Evolutionary conservation across 768 basidiomycete genomes (phyloP), one percentile per base, ranked within the genome.

Genomic region (Mycena latifolia): DNA sequence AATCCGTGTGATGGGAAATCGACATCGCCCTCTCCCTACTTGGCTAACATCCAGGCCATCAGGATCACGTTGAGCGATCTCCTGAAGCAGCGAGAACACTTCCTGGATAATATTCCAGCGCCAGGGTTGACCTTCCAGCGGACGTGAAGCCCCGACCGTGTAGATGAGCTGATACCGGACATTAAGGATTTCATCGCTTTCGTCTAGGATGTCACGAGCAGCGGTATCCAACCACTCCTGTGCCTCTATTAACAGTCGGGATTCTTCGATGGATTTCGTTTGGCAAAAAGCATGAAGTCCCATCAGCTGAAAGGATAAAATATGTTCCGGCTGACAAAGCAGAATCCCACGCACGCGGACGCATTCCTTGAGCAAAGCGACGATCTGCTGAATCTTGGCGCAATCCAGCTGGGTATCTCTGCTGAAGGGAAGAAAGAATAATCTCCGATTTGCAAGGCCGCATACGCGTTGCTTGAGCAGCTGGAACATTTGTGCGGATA

Each of bases 401-500:
- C 37, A 10, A 31, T 67, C 56, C 31, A 79, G 29, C 39, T 72
- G 55, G 9, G 81, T 67, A 5, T 79, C 76, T 14, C 88, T 80
- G 20, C 82, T 84, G 63, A 88, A 86, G 2, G 88, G 88, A 0
- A 88, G 41, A 58, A 78, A 82, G 61, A 83, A 88, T 6, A 89
- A 71, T 1, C 81, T 81, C 17, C 85, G 78, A 64, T 87, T 81
- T 0, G 71, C 66, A 9, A 88, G 79, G 15, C 85, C 82, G 39
- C 80, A 75, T 0, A 88, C 71, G 3, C 82, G 80, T 17, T 80
- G 77, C 2, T 76, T 78, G 4, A 88, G 78, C 18, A 85, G 68
- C 11, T 82, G 78, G 67, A 88, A 85, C 82, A 85, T 88, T 55
- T 85, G 84, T 1, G 70, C 70, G 0, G 77, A 75, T 27, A 88